Percentiles rank a stretch among this genome's conserved stretches.
Conservation (phyloP, 225 moss, liverwort and hornwort genomes). For the Polytrichum formosum region DNA sequence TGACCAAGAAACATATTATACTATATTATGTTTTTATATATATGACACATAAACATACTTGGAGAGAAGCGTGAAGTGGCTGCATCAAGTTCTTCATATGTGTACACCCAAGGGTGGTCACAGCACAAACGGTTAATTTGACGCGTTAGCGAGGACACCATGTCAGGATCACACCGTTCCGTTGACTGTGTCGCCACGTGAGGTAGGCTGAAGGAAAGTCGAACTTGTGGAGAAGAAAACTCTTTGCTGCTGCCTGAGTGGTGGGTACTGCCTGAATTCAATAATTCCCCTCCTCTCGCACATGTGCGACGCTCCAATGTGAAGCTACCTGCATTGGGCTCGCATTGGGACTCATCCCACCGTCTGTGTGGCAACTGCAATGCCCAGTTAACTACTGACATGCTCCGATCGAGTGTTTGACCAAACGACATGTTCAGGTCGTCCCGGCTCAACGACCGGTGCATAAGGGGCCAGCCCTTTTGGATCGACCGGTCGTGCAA, state of each 20-base stretch:
- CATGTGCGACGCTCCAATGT: too few relatives aligned
- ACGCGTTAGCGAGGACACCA: constrained; percentile 32
- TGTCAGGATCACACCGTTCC: constrained; percentile 34
- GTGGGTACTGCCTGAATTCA: too few relatives aligned
- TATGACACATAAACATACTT: constrained; percentile 29
- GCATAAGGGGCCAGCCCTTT: constrained; percentile 67
- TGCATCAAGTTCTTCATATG: constrained; percentile 44
- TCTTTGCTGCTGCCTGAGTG: constrained; percentile 27
- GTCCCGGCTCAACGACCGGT: constrained; percentile 45
- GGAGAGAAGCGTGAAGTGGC: constrained; percentile 57
- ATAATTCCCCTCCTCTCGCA: too few relatives aligned
- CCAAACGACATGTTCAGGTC: constrained; percentile 37
- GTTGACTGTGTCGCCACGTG: constrained; percentile 35
- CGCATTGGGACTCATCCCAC: background rate
- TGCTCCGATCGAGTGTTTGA: constrained; percentile 45
- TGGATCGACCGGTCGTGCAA: constrained; percentile 10
- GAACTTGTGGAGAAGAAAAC: constrained; percentile 31
- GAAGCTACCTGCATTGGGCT: too few relatives aligned
- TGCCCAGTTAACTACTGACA: constrained; percentile 61
- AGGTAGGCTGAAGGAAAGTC: constrained; percentile 57
- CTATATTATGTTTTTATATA: too few relatives aligned
- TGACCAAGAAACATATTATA: too few relatives aligned
- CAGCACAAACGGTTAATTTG: constrained; percentile 46
- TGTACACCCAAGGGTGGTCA: constrained; percentile 40
- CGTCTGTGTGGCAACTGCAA: constrained; percentile 43